phyloP scores from a whole-genome alignment of 139 green algal species.

The Closterium sp. region DNA sequence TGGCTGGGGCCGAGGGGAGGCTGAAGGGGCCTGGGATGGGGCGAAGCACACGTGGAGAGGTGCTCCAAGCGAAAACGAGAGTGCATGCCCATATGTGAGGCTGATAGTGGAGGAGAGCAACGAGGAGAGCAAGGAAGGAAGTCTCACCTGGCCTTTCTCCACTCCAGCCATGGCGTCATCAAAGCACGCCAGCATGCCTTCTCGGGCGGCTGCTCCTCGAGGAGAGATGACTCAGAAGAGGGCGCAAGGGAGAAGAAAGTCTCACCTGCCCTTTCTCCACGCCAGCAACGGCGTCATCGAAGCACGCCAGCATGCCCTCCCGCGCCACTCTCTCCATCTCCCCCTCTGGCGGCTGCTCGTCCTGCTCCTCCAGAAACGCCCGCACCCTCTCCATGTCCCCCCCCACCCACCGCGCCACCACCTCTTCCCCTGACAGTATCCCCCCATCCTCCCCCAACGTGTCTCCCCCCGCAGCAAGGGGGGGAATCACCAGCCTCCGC shows the following conservation, averaged over 20 bases:
- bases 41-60: no score
- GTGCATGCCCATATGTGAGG: no score
- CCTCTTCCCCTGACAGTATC: not conserved
- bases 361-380: not conserved
- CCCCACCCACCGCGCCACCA: not conserved
- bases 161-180: not conserved
- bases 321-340: not conserved
- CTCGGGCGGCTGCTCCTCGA: no score
- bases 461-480: not conserved
- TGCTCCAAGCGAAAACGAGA: no score
- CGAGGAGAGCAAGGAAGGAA: no score
- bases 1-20: not conserved
- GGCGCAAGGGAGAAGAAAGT: no score
- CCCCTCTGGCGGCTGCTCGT: not conserved
- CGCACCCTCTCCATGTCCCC: not conserved
- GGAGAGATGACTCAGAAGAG: no score
- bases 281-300: not conserved
- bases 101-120: no score
- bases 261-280: not conserved
- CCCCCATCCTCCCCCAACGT: not conserved
- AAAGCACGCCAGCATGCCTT: not conserved
- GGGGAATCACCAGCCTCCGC: not conserved
- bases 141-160: not conserved
- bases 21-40: no score
- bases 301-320: constrained; percentile 1